phyloP scores from a whole-genome alignment of 257 asterid genomes.

The Jaltomata sinuosa region DNA sequence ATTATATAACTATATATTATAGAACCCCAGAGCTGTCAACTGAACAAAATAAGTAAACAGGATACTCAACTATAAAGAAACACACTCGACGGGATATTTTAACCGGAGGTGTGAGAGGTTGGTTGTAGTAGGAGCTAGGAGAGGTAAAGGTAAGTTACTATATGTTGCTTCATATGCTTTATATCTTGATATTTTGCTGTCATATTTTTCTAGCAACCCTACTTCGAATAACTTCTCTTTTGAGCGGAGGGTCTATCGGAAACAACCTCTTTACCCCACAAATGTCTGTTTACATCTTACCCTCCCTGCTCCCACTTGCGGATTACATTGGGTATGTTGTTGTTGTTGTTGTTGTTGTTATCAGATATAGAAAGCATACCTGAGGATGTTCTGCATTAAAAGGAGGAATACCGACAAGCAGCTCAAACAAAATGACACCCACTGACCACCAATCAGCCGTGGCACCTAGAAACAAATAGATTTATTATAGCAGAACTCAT shows the following conservation, averaged over 20 bases:
- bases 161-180: neutral
- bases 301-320: neutral
- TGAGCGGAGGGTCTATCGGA: neutral
- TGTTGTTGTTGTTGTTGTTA: neutral
- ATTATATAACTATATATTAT: neutral
- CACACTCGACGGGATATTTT: neutral
- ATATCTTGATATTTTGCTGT: neutral
- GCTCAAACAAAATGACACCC: constrained; percentile 82
- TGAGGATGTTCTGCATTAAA: constrained; percentile 87
- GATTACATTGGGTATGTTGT: neutral
- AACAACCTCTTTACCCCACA: neutral
- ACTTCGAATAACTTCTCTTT: neutral
- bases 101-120: neutral
- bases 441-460: constrained; percentile 99
- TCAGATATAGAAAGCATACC: constrained; percentile 17
- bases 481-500: neutral
- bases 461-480: constrained; percentile 37
- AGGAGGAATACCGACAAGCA: constrained; percentile 87
- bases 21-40: neutral
- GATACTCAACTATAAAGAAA: neutral
- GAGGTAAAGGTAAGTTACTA: neutral
- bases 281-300: neutral
- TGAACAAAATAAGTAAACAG: neutral
- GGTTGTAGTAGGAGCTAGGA: neutral
- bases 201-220: neutral